Percentiles rank a stretch among this genome's conserved stretches.
Conservation (phyloP, 225 moss, liverwort and hornwort species). For the Bryoerythrophyllum caledonicum region DNA sequence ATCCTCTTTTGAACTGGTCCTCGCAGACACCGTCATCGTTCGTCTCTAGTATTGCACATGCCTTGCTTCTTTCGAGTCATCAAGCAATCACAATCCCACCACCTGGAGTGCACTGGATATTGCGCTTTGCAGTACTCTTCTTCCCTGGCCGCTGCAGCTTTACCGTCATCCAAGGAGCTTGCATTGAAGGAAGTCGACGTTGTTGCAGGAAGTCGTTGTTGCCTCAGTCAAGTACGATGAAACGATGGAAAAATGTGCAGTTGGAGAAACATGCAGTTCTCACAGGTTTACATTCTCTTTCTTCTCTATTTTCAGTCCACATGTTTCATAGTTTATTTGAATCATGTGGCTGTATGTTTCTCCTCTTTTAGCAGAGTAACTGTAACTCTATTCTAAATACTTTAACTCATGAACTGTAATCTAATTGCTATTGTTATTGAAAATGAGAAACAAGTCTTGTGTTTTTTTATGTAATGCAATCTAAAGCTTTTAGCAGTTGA, state of each 20-base stretch:
- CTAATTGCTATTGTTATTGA: too few species aligned
- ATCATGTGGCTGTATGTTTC: constrained; percentile 27
- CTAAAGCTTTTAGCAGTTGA: too few species aligned
- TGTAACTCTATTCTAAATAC: too few species aligned
- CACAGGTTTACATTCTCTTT: constrained; percentile 21
- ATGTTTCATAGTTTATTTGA: not conserved
- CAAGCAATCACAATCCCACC: not conserved
- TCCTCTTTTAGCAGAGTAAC: not conserved
- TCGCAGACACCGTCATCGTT: not conserved
- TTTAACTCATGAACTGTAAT: too few species aligned
- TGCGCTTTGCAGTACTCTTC: not conserved
- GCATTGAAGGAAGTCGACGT: too few species aligned
- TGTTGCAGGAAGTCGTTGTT: too few species aligned
- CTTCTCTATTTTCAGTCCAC: not conserved
- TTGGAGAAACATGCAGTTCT: constrained; percentile 25
- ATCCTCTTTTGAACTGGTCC: constrained; percentile 6
- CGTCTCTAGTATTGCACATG: not conserved
- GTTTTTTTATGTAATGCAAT: too few species aligned
- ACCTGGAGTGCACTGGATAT: not conserved
- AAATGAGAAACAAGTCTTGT: too few species aligned
- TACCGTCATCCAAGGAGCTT: too few species aligned
- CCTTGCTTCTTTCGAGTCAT: not conserved
- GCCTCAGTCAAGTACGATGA: not conserved
- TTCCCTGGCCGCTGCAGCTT: not conserved
- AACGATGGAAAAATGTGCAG: not conserved